Percentiles rank a stretch among this genome's conserved stretches.
phyloP scores from a whole-genome alignment of 2,329 filamentous ascomycete genomes.

The Boeremia lycopersici region DNA sequence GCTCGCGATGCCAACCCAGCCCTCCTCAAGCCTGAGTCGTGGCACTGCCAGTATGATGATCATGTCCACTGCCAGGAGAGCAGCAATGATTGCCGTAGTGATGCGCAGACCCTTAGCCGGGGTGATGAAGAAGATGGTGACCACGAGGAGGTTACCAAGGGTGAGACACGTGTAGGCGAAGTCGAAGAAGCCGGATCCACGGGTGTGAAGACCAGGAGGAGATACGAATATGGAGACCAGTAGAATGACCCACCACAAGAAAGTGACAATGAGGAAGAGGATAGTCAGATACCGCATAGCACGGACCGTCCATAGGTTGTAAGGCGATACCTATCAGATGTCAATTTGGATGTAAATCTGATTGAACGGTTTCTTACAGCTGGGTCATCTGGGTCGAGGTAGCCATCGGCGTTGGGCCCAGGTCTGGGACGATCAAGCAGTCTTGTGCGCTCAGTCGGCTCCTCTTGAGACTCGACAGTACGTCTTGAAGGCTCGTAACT shows the following conservation, averaged over 20 bases:
- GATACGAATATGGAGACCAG: conserved; percentile 92
- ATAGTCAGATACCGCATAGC: conserved; percentile 79
- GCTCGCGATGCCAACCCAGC: conserved; percentile 87
- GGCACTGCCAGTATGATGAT: conserved; percentile 79
- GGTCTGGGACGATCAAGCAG: conserved; percentile 62
- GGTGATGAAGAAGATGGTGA: conserved; percentile 83
- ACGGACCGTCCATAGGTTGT: conserved; percentile 92
- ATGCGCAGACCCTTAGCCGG: conserved; percentile 82
- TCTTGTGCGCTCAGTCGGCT: conserved; percentile 67
- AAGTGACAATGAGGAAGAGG: conserved; percentile 74
- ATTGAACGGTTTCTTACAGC: conserved; percentile 64
- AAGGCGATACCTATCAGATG: conserved; percentile 70
- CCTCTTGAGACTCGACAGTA: conserved; percentile 53
- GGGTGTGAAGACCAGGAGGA: conserved; percentile 81
- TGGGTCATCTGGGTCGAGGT: conserved; percentile 79
- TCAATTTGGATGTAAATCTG: not conserved
- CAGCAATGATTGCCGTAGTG: conserved; percentile 69
- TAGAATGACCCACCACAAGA: conserved; percentile 91
- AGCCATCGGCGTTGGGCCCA: conserved; percentile 64
- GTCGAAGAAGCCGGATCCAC: conserved; percentile 90
- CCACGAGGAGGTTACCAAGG: conserved; percentile 74
- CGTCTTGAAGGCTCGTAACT: conserved; percentile 37
- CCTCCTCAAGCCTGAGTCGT: conserved; percentile 79
- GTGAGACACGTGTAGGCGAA: conserved; percentile 84
- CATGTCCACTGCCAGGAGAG: conserved; percentile 73